Evolutionary conservation across 805 yeast genomes (phyloP).

Genomic region (Pichia occidentalis): DNA sequence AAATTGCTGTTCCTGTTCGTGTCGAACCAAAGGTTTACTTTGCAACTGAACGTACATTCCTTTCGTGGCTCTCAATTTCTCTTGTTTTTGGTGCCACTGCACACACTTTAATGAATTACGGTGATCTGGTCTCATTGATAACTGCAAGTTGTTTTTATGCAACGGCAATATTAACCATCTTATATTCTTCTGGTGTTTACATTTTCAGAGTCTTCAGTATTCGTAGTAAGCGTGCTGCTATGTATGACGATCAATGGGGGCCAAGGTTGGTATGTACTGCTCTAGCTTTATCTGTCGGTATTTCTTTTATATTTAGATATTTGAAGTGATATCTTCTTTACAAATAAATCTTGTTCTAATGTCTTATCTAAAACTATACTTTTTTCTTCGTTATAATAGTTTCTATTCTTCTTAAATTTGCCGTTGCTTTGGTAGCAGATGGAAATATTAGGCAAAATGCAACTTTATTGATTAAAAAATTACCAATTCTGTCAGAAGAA

Average conservation of each 20-base stretch:
- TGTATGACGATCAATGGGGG: conserved; percentile 83
- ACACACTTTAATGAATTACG: conserved; percentile 77
- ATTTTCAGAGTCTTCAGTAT: conserved; percentile 78
- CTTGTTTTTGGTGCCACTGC: conserved; percentile 86
- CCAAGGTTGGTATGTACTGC: conserved; percentile 77
- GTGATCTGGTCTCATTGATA: conserved; percentile 64
- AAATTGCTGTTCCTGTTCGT: conserved; percentile 87
- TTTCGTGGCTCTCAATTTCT: conserved; percentile 90
- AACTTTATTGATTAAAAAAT: too few species aligned
- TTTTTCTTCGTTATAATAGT: neutral
- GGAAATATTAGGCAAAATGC: too few species aligned
- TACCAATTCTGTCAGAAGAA: too few species aligned
- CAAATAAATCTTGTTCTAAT: too few species aligned
- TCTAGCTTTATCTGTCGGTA: conserved; percentile 60
- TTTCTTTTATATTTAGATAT: conserved; percentile 50
- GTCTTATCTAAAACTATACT: too few species aligned
- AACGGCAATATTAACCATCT: conserved; percentile 66
- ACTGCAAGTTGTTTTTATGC: conserved; percentile 84
- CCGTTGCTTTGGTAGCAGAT: too few species aligned
- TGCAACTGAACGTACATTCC: conserved; percentile 92
- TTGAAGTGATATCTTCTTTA: conserved; percentile 24
- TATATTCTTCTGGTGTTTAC: conserved; percentile 68
- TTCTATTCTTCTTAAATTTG: neutral
- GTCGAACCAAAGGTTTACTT: conserved; percentile 99
- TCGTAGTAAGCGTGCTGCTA: conserved; percentile 72